These are phyloP conservation scores for Septoria petroselini DNA, from an alignment of 2,329 filamentous ascomycete species.

Conservation along the genomic window DNA sequence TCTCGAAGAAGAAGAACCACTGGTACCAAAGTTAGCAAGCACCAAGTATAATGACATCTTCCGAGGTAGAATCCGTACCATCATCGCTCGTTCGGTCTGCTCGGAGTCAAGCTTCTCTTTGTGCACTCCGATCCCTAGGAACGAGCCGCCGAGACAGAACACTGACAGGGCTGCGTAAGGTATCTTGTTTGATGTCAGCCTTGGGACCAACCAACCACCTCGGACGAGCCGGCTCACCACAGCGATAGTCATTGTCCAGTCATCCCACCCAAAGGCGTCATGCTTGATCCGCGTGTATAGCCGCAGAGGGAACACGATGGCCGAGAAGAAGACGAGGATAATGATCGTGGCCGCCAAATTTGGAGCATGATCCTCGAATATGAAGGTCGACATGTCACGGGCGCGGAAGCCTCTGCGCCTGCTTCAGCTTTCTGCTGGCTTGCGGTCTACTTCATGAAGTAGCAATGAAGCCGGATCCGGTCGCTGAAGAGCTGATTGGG, in stretches of 20 bases:
- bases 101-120: conserved; percentile 25
- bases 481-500: not conserved
- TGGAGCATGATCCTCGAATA: conserved; percentile 26
- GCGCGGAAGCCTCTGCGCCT: not conserved
- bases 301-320: conserved; percentile 24
- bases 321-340: conserved; percentile 18
- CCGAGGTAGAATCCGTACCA: conserved; percentile 20
- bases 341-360: conserved; percentile 27
- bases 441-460: conserved; percentile 1
- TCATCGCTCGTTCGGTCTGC: conserved; percentile 27
- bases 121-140: conserved; percentile 37
- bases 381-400: conserved; percentile 11
- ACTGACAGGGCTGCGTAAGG: conserved; percentile 33
- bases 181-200: conserved; percentile 19
- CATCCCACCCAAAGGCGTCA: conserved; percentile 34
- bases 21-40: conserved; percentile 17
- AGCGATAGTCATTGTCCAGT: conserved; percentile 32
- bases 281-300: conserved; percentile 27
- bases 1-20: conserved; percentile 41
- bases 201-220: not conserved
- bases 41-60: not conserved
- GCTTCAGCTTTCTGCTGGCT: too few species aligned
- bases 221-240: conserved; percentile 14
- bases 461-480: too few species aligned
- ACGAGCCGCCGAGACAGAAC: conserved; percentile 33